Evolutionary conservation across 306 rosid species (phyloP), one percentile per base, ranked within the genome.

Genomic region (Rubus parviflorus): DNA sequence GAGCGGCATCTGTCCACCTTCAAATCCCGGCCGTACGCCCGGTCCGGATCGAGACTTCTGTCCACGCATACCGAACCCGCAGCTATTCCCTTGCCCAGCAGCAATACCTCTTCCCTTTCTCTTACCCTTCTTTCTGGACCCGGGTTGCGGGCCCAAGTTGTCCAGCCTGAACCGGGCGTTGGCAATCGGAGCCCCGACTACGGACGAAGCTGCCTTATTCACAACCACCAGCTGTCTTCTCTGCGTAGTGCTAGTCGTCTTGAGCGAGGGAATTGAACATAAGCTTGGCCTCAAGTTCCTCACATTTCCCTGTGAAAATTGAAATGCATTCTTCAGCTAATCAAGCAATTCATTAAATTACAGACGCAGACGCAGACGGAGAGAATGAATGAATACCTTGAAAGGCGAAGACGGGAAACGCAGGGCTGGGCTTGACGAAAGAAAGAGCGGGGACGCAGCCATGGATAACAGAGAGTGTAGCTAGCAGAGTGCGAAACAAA

Each of bases 1-100:
- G 40, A 95, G 97, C 2, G 98, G 98, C 97, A 92, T 95, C 65
- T 95, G 99, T 3, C 99, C 99, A 16, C 99, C 99, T 75, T 95
- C 99, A 72, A 92, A 95, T 0, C 99, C 99, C 30, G 67, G 85
- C 64, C 84, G 85, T 0, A 95, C 91, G 0, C 97, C 99, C 3
- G 99, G 97, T 1, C 97, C 99, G 53, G 99, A 95, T 38, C 99
- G 83, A 48, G 99, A 92, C 75, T 95, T 95, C 87, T 95, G 99
- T 4, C 99, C 99, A 47, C 97, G 87, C 99, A 95, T 95, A 2
- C 99, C 97, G 69, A 95, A 95, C 38, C 99, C 99, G 62, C 99
- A 95, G 82, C 99, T 95, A n/a, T 87, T 90, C 2, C 99, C 97
- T 84, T 95, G 98, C 38, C 97, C 99, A 3, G 99, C 97, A 0